Conservation (phyloP, 2,329 filamentous ascomycete species). For the Fusarium albosuccineum region DNA sequence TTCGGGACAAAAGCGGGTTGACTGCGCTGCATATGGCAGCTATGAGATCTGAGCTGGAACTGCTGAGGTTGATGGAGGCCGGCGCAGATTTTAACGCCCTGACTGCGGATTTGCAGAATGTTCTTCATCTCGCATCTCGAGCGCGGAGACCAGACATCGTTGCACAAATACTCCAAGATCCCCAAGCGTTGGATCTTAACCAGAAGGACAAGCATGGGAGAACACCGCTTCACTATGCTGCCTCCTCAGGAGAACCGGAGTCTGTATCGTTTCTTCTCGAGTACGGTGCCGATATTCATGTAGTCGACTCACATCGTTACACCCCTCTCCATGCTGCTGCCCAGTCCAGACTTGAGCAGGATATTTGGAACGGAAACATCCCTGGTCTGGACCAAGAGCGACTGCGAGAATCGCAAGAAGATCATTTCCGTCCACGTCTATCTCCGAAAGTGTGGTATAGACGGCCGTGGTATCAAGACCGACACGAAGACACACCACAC, state of each 20-base stretch:
- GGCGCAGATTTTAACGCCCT: slow-evolving; percentile 17
- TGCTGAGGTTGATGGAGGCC: slow-evolving; percentile 15
- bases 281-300: slow-evolving; percentile 15
- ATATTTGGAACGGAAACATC: slow-evolving; percentile 19
- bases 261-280: slow-evolving; percentile 29
- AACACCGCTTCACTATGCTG: slow-evolving; percentile 40
- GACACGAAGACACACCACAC: neutral
- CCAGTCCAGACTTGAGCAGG: slow-evolving; percentile 17
- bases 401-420: neutral
- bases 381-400: neutral
- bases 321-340: slow-evolving; percentile 39
- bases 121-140: slow-evolving; percentile 38
- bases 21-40: slow-evolving; percentile 32
- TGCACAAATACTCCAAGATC: slow-evolving; percentile 14
- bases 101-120: slow-evolving; percentile 32
- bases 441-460: no score
- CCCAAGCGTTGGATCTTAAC: slow-evolving; percentile 10
- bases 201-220: slow-evolving; percentile 28
- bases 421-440: slow-evolving; percentile 16
- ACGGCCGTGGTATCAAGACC: neutral
- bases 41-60: slow-evolving; percentile 22
- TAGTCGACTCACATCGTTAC: neutral
- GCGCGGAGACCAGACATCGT: slow-evolving; percentile 28
- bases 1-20: slow-evolving; percentile 30
- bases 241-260: slow-evolving; percentile 36